Conservation (phyloP, 2,329 filamentous ascomycete genomes). For the Thielaviopsis populi region DNA sequence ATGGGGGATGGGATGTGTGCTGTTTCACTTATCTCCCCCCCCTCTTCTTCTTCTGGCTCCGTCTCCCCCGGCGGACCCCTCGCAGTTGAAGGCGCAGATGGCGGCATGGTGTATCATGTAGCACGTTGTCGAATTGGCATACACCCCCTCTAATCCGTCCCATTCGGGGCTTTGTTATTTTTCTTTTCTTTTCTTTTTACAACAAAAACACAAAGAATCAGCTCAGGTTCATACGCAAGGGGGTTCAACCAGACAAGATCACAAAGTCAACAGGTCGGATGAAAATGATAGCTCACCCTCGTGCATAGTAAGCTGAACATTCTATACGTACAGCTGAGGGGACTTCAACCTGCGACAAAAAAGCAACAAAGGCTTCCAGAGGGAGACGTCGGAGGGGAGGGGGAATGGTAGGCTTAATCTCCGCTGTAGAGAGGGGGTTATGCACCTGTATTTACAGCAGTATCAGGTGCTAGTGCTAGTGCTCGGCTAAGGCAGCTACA, state of each 20-base stretch:
- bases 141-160: no score
- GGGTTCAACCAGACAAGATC: not conserved
- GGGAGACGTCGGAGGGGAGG: not conserved
- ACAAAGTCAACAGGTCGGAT: not conserved
- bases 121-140: no score
- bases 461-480: not conserved
- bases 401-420: not conserved
- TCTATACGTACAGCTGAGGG: not conserved
- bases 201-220: no score
- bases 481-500: no score
- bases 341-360: not conserved
- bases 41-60: no score
- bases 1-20: no score
- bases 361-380: not conserved
- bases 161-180: no score
- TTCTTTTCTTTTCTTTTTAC: no score
- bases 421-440: not conserved
- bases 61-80: no score
- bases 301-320: conserved; percentile 1
- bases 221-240: not conserved
- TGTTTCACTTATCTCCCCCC: no score
- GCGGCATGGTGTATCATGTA: no score
- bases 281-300: not conserved
- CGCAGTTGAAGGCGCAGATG: no score
- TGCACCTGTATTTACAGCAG: not conserved